Evolutionary conservation across 768 basidiomycete genomes (phyloP).

Genomic region (Boletus fagicola): DNA sequence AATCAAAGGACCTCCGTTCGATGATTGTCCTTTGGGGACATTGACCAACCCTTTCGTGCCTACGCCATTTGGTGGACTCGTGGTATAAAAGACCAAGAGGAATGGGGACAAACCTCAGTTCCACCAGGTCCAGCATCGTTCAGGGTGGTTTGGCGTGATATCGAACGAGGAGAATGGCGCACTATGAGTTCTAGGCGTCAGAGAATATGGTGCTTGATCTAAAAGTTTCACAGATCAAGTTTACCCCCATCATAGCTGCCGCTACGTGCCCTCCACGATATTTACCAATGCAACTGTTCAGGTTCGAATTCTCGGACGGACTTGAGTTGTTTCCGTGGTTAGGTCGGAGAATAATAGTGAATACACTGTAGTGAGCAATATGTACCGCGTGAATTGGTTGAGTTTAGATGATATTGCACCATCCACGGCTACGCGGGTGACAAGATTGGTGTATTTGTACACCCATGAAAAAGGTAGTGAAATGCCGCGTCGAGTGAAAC

Average conservation of each 20-base stretch:
- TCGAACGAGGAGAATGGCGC: not conserved
- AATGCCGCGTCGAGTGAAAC: not conserved
- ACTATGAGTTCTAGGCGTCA: not conserved
- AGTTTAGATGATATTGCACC: not conserved
- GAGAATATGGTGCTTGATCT: not conserved
- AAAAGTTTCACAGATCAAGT: not conserved
- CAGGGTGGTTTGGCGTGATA: not conserved
- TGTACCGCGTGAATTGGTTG: not conserved
- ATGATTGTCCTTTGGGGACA: not conserved
- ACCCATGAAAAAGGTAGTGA: not conserved
- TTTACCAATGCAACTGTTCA: not conserved
- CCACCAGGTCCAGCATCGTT: not conserved
- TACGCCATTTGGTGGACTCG: not conserved
- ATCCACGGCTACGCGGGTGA: not conserved
- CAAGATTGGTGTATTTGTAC: not conserved
- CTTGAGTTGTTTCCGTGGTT: not conserved
- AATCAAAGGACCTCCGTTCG: not conserved
- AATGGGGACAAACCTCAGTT: not conserved
- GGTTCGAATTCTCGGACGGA: not conserved
- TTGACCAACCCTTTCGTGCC: not conserved
- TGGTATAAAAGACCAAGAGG: not conserved
- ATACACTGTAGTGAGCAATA: not conserved
- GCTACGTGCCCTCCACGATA: not conserved
- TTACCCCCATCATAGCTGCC: no score
- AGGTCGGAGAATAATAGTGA: no score